Evolutionary conservation across 2,329 filamentous ascomycete genomes (phyloP), one percentile per base, ranked within the genome.

Genomic region (Cercospora sp.): DNA sequence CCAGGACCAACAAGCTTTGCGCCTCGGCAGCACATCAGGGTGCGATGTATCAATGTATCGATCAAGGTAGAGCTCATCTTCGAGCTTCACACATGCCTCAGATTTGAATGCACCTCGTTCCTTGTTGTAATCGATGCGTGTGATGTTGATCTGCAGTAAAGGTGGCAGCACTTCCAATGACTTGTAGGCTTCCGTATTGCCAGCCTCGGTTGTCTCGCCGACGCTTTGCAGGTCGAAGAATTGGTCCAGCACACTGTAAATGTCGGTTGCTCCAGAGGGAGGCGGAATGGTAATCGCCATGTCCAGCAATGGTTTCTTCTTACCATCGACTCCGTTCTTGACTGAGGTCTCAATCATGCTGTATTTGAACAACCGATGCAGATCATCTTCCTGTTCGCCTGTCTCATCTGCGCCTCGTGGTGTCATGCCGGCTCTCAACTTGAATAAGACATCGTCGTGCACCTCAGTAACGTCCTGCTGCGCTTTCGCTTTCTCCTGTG

Each of bases 401-500:
- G 89, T 86, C 6, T 85, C 81, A 66, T 92, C 88, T 18, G 31
- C 26, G 10, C 85, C 86, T n/a, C 85, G 86, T 5, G 92, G 87
- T 66, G 86, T 89, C 75, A 98, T 94, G 2, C 94, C 94, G 63
- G 92, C 93, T 75, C 95, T 91, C n/a, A 97, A 84, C 61, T 95
- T 91, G 76, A 94, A 93, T 67, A 97, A 88, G 28, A 97, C 91
- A 75, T 94, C 95, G 67, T 93, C 93, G 82, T 97, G 94, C 57
- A 97, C 94, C 79, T 99, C 95, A 12, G 93, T 93, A 4, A 97
- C 94, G 80, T 99, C 95, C 80, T 99, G 94, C 76, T 99, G 95
- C 60, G 76, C 60, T 62, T 68, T 76, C 36, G 92, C 86, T 18
- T 86, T 86, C 51, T 86, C 82, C 73, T 88, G 84, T 5, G 88